These are phyloP conservation scores for Saccharum officinarum DNA, from an alignment of 176 grass and related monocot species.

Conservation along the genomic window DNA sequence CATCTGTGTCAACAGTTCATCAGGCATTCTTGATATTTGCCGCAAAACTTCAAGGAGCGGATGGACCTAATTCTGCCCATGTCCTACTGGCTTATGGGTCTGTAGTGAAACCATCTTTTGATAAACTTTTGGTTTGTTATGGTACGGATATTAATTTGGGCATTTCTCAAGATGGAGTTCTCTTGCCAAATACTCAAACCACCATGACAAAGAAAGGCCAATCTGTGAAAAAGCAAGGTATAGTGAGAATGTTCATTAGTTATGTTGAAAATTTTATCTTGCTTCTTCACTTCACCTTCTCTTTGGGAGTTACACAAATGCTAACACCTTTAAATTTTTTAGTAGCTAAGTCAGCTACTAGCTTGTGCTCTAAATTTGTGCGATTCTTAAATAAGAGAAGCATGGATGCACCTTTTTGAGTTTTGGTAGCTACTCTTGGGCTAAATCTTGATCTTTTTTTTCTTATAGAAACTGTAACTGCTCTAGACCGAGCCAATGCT, in stretches of 20 bases:
- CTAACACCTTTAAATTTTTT: background rate
- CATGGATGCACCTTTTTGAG: background rate
- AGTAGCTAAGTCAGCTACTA: background rate
- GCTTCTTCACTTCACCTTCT: background rate
- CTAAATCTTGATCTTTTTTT: conserved; percentile 41
- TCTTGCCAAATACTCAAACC: conserved; percentile 59
- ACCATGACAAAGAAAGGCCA: conserved; percentile 49
- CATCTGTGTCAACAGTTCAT: conserved; percentile 47
- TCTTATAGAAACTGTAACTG: conserved; percentile 60
- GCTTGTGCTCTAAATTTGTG: background rate
- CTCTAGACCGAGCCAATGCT: conserved; percentile 85
- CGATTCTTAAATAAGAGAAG: background rate
- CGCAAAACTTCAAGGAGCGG: conserved; percentile 66
- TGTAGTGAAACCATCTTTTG: conserved; percentile 83
- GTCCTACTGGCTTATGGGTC: conserved; percentile 83
- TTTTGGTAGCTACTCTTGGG: conserved; percentile 9
- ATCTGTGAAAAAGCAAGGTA: conserved; percentile 68
- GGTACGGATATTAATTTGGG: conserved; percentile 73
- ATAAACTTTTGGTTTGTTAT: conserved; percentile 69
- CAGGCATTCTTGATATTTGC: conserved; percentile 64
- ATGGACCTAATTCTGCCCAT: conserved; percentile 64
- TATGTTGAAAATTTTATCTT: conserved; percentile 16
- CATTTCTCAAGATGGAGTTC: conserved; percentile 63
- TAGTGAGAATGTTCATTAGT: background rate
- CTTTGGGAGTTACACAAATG: background rate